Evolutionary conservation across 306 rosid genomes (phyloP).

Genomic region (Dryas alaskensis): DNA sequence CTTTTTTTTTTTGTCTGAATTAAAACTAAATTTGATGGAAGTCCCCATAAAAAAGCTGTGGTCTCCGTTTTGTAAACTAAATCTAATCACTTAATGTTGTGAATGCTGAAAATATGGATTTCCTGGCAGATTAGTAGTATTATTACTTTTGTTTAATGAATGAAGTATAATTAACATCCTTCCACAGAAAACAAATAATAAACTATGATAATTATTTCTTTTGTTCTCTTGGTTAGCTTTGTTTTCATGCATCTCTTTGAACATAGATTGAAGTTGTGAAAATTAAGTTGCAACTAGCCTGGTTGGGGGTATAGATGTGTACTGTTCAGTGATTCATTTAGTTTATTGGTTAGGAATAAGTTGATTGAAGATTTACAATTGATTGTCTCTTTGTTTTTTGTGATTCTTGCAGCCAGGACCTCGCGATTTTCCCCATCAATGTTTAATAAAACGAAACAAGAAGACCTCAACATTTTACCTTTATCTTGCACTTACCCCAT

Average conservation of each 20-base stretch:
- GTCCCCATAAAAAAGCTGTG: not conserved
- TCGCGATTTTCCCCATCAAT: slow-evolving; percentile 63
- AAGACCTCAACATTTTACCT: slow-evolving; percentile 82
- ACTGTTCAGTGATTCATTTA: not conserved
- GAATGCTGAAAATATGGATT: not conserved
- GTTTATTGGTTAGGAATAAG: not conserved
- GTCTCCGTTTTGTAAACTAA: not conserved
- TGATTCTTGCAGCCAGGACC: slow-evolving; percentile 87
- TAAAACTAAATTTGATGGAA: not conserved
- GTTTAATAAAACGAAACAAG: slow-evolving; percentile 86
- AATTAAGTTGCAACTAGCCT: not conserved
- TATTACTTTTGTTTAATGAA: not conserved
- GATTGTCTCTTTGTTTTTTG: slow-evolving; percentile 26
- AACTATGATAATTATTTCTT: not conserved
- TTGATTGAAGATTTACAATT: slow-evolving; percentile 15
- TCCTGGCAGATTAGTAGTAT: not conserved
- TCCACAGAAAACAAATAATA: not conserved
- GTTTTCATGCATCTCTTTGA: not conserved
- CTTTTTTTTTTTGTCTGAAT: not conserved
- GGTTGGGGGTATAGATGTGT: not conserved
- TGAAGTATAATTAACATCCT: not conserved
- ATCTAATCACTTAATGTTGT: not conserved
- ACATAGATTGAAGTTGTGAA: not conserved
- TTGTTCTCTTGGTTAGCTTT: not conserved
- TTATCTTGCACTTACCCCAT: slow-evolving; percentile 73